phyloP scores from a whole-genome alignment of 352 stramenopile genomes.

The Aphanomyces invadans region DNA sequence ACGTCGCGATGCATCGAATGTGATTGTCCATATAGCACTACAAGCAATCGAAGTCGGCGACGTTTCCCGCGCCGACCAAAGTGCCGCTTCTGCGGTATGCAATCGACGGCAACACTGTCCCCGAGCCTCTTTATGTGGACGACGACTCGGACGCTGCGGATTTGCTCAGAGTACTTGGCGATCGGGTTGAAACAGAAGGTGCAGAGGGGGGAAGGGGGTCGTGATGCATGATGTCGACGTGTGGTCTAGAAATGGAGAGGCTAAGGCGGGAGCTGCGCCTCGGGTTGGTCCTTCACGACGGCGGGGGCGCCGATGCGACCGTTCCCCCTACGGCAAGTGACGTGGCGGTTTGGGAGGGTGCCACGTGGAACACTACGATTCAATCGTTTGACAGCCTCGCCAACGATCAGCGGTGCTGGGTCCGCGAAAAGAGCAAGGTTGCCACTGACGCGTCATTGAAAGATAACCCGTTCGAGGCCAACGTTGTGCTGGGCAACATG shows the following conservation, averaged over 20 bases:
- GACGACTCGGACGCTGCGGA: neutral
- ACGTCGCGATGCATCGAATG: neutral
- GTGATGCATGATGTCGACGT: neutral
- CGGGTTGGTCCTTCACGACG: neutral
- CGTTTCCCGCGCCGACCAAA: neutral
- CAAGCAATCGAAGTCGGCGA: neutral
- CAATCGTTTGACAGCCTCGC: neutral
- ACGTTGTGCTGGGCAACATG: constrained; percentile 11
- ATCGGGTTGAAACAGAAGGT: neutral
- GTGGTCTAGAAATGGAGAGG: neutral
- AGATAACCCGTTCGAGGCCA: constrained; percentile 3
- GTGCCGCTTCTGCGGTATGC: constrained; percentile 8
- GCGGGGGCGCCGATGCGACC: neutral
- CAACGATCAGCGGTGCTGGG: constrained; percentile 15
- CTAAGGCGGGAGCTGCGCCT: neutral
- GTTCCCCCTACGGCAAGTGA: neutral
- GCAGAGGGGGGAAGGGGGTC: too few species aligned
- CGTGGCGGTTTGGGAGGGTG: neutral
- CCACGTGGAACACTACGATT: constrained; percentile 11
- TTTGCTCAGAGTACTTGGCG: too few species aligned
- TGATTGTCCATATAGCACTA: neutral
- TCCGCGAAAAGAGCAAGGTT: constrained; percentile 15
- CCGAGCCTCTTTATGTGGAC: neutral
- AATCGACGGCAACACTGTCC: neutral
- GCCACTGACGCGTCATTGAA: neutral